Evolutionary conservation across 2,329 filamentous ascomycete genomes (phyloP), one percentile per base, ranked within the genome.

Genomic region (Monosporascus sp.): DNA sequence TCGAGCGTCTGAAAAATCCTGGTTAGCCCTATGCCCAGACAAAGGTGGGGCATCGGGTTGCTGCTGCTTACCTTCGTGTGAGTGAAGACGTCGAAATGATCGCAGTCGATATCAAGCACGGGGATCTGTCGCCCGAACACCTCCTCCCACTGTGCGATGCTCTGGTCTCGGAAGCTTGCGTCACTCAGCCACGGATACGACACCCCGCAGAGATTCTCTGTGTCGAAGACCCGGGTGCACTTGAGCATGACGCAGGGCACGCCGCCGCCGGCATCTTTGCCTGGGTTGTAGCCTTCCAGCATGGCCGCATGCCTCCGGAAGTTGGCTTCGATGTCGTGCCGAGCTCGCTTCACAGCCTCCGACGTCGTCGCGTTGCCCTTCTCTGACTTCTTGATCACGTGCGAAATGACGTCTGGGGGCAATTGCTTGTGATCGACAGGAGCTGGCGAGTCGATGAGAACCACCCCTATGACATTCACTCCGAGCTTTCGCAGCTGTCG

Each of bases 351-450:
- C 41, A 20, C 41, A 15, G 41, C 41, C 11, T 44, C 41, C 22
- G 41, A 44, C 18, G 15, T 20, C 6, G 18, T 7, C 18, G 20
- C 41, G 7, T n/a, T 46, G 46, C 26, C 49, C 51, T 26, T 52
- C 50, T 43, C 49, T 50, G 4, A 48, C 46, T 47, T 52, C 43
- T 37, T 43, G 26, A 37, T 18, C 17, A 58, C 47, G 11, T 55
- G 28, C 3, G 56, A 53, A n/a, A 63, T 58, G 15, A 63, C 56
- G 22, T 57, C 57, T 3, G 43, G 41, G 2, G 79, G 78, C 2
- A 80, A 72, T 37, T 73, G 73, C 57, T 79, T 71, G 7, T 81
- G 70, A 24, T 72, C 69, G 46, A 73, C 63, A 0, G 75, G 75
- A 55, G 68, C 68, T 0, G 75, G 75, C 0, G 73, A 72, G 58